These are phyloP conservation scores for Hibiscus trionum DNA, from an alignment of 345 rosid species.

Conservation along the genomic window DNA sequence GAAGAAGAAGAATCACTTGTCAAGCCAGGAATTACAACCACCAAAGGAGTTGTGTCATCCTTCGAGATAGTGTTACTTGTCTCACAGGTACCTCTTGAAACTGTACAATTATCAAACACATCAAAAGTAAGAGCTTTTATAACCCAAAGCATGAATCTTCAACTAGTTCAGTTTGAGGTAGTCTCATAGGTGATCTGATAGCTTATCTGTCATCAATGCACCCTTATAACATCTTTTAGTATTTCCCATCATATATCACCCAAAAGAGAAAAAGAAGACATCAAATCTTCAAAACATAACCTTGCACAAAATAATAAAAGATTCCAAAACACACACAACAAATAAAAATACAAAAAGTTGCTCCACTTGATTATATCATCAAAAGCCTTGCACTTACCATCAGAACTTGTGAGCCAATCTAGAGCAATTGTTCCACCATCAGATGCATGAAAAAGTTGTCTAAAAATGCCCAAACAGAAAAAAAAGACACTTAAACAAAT, in stretches of 20 bases:
- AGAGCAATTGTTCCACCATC: constrained; percentile 91
- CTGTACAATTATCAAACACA: constrained; percentile 19
- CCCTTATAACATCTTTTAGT: neutral
- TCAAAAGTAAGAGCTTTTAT: neutral
- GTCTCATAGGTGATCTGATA: neutral
- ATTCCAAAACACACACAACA: neutral
- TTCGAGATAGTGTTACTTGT: constrained; percentile 22
- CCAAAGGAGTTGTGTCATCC: constrained; percentile 50
- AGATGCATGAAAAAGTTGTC: constrained; percentile 58
- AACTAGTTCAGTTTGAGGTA: neutral
- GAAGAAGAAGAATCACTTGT: constrained; percentile 63
- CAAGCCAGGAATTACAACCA: constrained; percentile 61
- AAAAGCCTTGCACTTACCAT: constrained; percentile 31
- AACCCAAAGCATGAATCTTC: neutral
- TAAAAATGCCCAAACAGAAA: constrained; percentile 9
- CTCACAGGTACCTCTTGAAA: constrained; percentile 19
- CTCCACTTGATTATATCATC: neutral
- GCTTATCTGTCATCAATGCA: neutral
- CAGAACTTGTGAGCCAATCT: constrained; percentile 67
- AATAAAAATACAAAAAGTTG: neutral
- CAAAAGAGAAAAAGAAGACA: neutral
- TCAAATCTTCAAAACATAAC: neutral
- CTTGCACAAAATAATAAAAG: neutral
- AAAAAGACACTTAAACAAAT: too few relatives aligned
- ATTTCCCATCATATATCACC: neutral